A percentile compares a stretch with the other conserved stretches of the same genome.
Conservation (phyloP, 768 basidiomycete genomes). For the Termitomyces sp. region DNA sequence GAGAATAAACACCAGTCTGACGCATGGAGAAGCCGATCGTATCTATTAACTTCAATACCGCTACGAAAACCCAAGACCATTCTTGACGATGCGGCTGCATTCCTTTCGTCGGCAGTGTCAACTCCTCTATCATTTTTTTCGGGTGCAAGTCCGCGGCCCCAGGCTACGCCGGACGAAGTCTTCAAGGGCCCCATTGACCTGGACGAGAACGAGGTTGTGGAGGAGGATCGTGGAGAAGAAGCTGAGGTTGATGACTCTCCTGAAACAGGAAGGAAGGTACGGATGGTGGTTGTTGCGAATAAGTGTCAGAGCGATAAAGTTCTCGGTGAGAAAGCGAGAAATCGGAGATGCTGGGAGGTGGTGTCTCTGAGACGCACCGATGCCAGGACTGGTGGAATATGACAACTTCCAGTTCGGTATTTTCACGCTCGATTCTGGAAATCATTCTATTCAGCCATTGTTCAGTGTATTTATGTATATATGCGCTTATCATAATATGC, state of each 20-base stretch:
- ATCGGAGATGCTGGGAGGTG: slow-evolving; percentile 34
- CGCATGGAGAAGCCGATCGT: slow-evolving; percentile 54
- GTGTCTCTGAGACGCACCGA: slow-evolving; percentile 30
- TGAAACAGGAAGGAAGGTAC: slow-evolving; percentile 48
- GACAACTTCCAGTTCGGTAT: background rate
- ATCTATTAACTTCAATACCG: slow-evolving; percentile 63
- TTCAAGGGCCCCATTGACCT: slow-evolving; percentile 66
- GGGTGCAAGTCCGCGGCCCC: slow-evolving; percentile 26
- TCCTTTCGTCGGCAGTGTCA: slow-evolving; percentile 56
- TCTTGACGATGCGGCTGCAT: slow-evolving; percentile 64
- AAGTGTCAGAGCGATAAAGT: slow-evolving; percentile 25
- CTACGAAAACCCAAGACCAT: slow-evolving; percentile 62
- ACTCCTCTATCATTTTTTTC: slow-evolving; percentile 52
- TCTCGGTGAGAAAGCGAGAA: slow-evolving; percentile 27
- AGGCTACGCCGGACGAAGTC: slow-evolving; percentile 62
- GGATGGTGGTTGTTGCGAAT: slow-evolving; percentile 45
- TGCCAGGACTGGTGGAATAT: slow-evolving; percentile 26
- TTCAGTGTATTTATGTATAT: too few species aligned
- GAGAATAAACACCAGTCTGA: slow-evolving; percentile 34
- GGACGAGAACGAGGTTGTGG: slow-evolving; percentile 71
- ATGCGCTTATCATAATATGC: background rate
- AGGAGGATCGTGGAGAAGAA: slow-evolving; percentile 75
- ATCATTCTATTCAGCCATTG: background rate
- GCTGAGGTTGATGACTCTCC: slow-evolving; percentile 73
- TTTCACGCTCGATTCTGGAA: background rate